Base-by-base conservation (phyloP, 352 stramenopile species). In the Globisporangium uncinulatum region DNA sequence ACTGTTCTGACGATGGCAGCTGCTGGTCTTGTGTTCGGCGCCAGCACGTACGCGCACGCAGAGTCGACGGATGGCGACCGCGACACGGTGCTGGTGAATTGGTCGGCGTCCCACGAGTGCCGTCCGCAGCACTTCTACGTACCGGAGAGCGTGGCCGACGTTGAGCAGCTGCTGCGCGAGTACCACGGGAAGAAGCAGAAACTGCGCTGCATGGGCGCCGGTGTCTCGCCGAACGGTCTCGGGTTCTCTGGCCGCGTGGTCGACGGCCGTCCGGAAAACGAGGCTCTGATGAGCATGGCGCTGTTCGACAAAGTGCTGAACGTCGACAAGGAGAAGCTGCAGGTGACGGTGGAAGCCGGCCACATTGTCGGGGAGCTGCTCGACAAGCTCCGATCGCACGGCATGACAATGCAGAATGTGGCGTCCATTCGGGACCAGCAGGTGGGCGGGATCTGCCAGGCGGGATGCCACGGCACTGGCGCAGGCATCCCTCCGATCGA, bases 381-480 rank as follows among this genome's bases (percentile, higher is more conserved):
- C 52, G 76, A 87, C 57, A 84, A 89, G 57, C 65, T 92, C 17
- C 78, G 82, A 8, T 65, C 56, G 19, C 70, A 97, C 63, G 85
- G 87, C 44, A 72, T 99, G 57, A 99, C 97, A 29, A 93, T 99
- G 67, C 89, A 98, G 50, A 99, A 99, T 61, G 89, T 99, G n/a
- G 96, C 97, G 29, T 98, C 91, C 5, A 99, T 99, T 69, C 94
- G 92, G 37, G 93, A 99, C 69, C 97, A 99, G 66, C 96, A 99
- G 63, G 88, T 99, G 37, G 97, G 94, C 34, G 97, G 97, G 2
- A 98, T 99, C 63, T 92, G 94, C 17, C 95, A 98, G 68, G 94
- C 86, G 59, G 87, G 86, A 13, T 96, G 88, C n/a, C 97, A 99
- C 70, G 97, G 97, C 43, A 98, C 96, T 20, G 97, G 97, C 17